These are phyloP conservation scores for maize (Zea mays) DNA, from an alignment of 176 grass and related monocot species.

Conservation along the genomic window Zm-B73-REFERENCE-NAM-5.0 NC_050096.1:303840001-303840500, in stretches of 20 bases:
- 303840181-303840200: not conserved
- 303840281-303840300: not conserved
- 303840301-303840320: not conserved
- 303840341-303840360: not conserved
- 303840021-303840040: not conserved
- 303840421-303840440: slow-evolving; percentile 88
- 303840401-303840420: slow-evolving; percentile 83
- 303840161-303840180: too few relatives aligned
- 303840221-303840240: not conserved
- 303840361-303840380: not conserved
- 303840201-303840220: not conserved
- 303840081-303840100: not conserved
- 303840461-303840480: slow-evolving; percentile 83
- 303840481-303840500: slow-evolving; percentile 96
- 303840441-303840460: slow-evolving; percentile 86
- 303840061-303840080: not conserved
- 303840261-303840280: not conserved
- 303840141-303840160: not conserved
- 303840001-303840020: slow-evolving; percentile 72
- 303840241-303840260: not conserved
- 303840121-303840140: not conserved
- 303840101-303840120: not conserved
- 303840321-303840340: not conserved
- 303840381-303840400: slow-evolving; percentile 27
- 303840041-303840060: not conserved